phyloP scores from a whole-genome alignment of 1,284 basidiomycete species.

The Mycena sp. region DNA sequence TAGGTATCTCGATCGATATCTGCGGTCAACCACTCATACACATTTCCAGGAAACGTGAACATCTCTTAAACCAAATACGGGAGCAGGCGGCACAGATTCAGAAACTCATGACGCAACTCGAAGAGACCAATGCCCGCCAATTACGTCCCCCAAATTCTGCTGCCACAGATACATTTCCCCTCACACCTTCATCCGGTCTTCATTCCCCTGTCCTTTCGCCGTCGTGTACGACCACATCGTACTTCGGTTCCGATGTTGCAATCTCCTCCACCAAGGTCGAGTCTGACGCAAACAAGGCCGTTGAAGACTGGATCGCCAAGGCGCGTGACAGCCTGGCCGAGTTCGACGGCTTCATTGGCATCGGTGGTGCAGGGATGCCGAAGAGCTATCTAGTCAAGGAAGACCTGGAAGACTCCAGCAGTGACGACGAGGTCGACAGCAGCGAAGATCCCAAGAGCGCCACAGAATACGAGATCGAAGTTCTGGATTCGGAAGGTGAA shows the following conservation, averaged over 20 bases:
- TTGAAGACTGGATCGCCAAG: conserved; percentile 78
- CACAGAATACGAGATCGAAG: conserved; percentile 37
- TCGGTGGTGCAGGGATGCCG: conserved; percentile 62
- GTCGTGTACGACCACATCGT: conserved; percentile 43
- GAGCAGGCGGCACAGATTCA: conserved; percentile 76
- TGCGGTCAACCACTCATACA: not conserved
- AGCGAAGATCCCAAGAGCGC: conserved; percentile 46
- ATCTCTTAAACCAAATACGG: conserved; percentile 76
- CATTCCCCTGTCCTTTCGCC: conserved; percentile 49
- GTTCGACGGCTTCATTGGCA: conserved; percentile 70
- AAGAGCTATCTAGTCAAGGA: conserved; percentile 58
- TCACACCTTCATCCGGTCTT: conserved; percentile 39
- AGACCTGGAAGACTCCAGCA: conserved; percentile 50
- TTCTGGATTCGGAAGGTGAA: conserved; percentile 42
- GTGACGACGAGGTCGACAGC: conserved; percentile 47
- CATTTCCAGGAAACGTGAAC: conserved; percentile 73
- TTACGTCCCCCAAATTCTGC: conserved; percentile 32
- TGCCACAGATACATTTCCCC: conserved; percentile 31
- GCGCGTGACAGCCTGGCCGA: conserved; percentile 72
- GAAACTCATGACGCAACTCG: conserved; percentile 71
- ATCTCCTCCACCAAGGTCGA: conserved; percentile 38
- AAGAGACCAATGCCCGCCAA: conserved; percentile 43
- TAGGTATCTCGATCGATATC: conserved; percentile 46
- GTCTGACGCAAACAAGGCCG: conserved; percentile 49
- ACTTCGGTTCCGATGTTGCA: conserved; percentile 34